phyloP scores from a whole-genome alignment of 2,329 filamentous ascomycete genomes.

The Delphinella strobiligena region DNA sequence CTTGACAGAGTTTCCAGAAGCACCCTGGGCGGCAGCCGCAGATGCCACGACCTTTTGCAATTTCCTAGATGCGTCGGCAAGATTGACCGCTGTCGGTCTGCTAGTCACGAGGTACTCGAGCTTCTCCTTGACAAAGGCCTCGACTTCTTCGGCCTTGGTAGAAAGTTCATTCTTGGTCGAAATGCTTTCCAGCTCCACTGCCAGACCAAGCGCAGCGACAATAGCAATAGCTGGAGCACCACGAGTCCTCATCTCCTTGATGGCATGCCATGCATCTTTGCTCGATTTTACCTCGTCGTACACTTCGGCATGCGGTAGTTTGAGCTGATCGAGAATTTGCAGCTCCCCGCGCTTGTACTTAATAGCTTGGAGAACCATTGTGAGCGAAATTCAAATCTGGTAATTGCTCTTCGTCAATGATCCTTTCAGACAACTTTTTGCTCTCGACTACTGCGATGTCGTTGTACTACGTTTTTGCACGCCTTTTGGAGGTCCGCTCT shows the following conservation, averaged over 20 bases:
- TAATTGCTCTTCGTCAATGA: no score
- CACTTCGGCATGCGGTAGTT: slow-evolving; percentile 65
- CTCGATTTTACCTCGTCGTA: slow-evolving; percentile 61
- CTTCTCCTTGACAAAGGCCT: slow-evolving; percentile 57
- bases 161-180: slow-evolving; percentile 28
- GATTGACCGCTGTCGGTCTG: slow-evolving; percentile 86
- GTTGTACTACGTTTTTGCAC: no score
- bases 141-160: slow-evolving; percentile 47
- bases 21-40: slow-evolving; percentile 28
- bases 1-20: slow-evolving; percentile 45
- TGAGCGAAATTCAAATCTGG: neutral
- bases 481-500: no score
- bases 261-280: slow-evolving; percentile 70
- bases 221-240: slow-evolving; percentile 94
- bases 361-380: slow-evolving; percentile 61
- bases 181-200: slow-evolving; percentile 63
- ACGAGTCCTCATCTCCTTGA: slow-evolving; percentile 66
- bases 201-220: slow-evolving; percentile 81
- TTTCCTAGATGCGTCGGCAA: slow-evolving; percentile 77
- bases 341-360: slow-evolving; percentile 61
- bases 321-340: slow-evolving; percentile 72
- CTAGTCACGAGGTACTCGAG: slow-evolving; percentile 81
- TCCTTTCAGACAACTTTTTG: no score
- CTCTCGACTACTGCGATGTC: no score
- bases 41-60: slow-evolving; percentile 54